These are phyloP conservation scores for Henningerozyma blattae DNA, from an alignment of 805 yeast genomes.

Conservation along the genomic window DNA sequence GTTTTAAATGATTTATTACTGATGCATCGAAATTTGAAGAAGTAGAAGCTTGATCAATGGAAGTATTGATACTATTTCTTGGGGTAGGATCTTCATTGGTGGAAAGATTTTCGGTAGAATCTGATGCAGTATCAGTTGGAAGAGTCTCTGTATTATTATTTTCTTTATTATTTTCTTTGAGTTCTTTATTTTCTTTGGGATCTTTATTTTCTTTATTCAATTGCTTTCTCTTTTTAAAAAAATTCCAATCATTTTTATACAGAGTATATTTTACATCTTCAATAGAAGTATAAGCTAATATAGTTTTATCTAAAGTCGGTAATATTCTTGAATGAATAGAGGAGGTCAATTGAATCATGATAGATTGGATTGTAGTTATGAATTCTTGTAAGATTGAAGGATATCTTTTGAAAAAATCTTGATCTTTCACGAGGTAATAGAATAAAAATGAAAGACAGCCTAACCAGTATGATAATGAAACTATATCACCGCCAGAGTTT, in stretches of 20 bases:
- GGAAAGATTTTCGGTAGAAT: not conserved
- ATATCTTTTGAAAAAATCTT: slow-evolving; percentile 38
- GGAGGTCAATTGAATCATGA: slow-evolving; percentile 53
- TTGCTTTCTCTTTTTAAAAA: slow-evolving; percentile 34
- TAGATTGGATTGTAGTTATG: slow-evolving; percentile 41
- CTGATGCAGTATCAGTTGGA: slow-evolving; percentile 1
- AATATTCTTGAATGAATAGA: slow-evolving; percentile 52
- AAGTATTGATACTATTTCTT: not conserved
- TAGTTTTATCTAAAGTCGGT: slow-evolving; percentile 47
- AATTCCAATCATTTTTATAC: slow-evolving; percentile 64
- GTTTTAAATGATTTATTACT: slow-evolving; percentile 63
- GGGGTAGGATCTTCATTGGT: not conserved
- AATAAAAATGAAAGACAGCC: slow-evolving; percentile 65
- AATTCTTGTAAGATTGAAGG: slow-evolving; percentile 53
- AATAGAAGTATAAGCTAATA: slow-evolving; percentile 66
- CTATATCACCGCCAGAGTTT: slow-evolving; percentile 42
- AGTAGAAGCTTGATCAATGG: not conserved
- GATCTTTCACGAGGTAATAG: slow-evolving; percentile 66
- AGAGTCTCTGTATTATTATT: slow-evolving; percentile 1
- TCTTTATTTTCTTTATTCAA: slow-evolving; percentile 21
- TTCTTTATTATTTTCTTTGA: slow-evolving; percentile 5
- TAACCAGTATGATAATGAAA: slow-evolving; percentile 76
- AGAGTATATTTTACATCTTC: slow-evolving; percentile 70
- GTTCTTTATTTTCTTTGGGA: slow-evolving; percentile 8
- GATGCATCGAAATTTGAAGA: slow-evolving; percentile 47